phyloP scores from a whole-genome alignment of 2,329 filamentous ascomycete genomes.

The Ceratocystis colombiana region DNA sequence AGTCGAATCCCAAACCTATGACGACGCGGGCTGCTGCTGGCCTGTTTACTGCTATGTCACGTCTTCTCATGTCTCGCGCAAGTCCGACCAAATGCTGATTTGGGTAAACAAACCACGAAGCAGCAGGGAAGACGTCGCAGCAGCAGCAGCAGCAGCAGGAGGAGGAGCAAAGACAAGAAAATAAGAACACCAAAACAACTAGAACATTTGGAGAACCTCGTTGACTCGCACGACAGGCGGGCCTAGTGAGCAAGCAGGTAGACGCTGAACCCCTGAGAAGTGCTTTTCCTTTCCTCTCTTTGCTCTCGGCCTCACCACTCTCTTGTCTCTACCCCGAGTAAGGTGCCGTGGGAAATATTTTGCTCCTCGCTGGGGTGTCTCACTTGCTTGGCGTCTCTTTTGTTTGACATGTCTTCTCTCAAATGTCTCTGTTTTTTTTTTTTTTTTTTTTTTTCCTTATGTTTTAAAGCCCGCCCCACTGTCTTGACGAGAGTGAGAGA shows the following conservation, averaged over 20 bases:
- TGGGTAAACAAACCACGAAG: neutral
- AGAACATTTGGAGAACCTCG: conserved; percentile 5
- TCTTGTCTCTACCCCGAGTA: neutral
- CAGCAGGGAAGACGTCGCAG: neutral
- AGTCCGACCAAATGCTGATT: neutral
- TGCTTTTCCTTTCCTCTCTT: neutral
- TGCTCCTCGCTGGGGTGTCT: neutral
- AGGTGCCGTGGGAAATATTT: neutral
- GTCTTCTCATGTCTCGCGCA: neutral
- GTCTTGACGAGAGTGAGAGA: neutral
- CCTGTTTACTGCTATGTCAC: neutral
- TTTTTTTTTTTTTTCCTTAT: too few species aligned
- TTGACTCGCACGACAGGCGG: neutral
- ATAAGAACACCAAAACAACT: neutral
- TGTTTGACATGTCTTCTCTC: conserved; percentile 12
- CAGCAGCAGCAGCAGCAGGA: neutral
- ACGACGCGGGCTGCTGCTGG: neutral
- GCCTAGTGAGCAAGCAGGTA: too few species aligned
- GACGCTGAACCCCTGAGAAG: neutral
- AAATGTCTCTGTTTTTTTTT: neutral
- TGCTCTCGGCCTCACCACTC: neutral
- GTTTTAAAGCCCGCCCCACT: neutral
- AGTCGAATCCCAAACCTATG: too few species aligned
- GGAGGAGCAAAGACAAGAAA: neutral
- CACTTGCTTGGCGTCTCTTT: conserved; percentile 2